Evolutionary conservation across 2,329 filamentous ascomycete genomes (phyloP), one percentile per base, ranked within the genome.

Genomic region (Kalaharituber pfeilii): DNA sequence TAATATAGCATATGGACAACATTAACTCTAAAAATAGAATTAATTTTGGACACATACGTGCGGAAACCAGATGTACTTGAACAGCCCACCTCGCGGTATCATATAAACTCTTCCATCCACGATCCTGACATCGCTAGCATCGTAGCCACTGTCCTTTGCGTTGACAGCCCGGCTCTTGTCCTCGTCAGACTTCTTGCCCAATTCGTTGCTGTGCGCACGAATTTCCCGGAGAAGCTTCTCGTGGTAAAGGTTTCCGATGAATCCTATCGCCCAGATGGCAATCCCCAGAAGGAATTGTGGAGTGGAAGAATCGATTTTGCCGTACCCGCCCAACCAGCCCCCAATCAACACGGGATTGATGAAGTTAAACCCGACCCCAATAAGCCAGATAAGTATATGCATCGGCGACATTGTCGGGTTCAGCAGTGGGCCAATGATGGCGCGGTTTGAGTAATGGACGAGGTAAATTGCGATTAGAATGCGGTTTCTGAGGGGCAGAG

Each of bases 381-480:
- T 68, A 50, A 71, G 7, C 72, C 81, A 82, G 60, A 95, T 75
- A 26, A 78, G 53, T 1, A 77, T 66, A 68, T 94, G 84, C 61
- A 94, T 84, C 7, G 89, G 89, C 3, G 87, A 86, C 83, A 98
- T 95, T 72, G 81, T 87, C 0, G 89, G 89, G 59, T 89, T 86
- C 36, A 89, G 73, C 55, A 93, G 71, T 2, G 91, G 89, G 54
- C 80, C 83, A 58, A 94, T 69, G 54, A 96, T 68, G 8, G 91
- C 88, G 59, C 91, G 86, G 74, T 98, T 93, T n/a, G 79, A 62
- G 73, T 98, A 98, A 71, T 98, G 91, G 54, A 89, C 78, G 62
- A 82, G 79, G 70, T 94, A 95, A 53, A 91, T 68, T 56, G 95
- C 44, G 15, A 49, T 20, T 20, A 49, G 15, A 27, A 18, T n/a